Conservation (phyloP, 345 rosid genomes). For the Capsella bursapastoris region DNA sequence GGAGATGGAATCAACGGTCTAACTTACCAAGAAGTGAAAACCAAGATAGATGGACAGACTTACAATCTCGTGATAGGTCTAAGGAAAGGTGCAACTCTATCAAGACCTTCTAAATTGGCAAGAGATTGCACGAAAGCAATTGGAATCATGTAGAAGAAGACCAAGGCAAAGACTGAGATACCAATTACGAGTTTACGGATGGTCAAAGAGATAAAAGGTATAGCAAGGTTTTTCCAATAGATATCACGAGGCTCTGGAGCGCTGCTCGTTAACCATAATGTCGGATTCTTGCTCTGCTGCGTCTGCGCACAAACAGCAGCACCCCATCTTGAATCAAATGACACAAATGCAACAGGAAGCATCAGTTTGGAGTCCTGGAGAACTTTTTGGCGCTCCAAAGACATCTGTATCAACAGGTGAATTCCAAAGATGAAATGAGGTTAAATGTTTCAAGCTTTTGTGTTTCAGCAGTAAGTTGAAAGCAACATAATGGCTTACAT, state of each 20-base stretch:
- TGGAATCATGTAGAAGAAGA: slow-evolving; percentile 99
- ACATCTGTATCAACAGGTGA: slow-evolving; percentile 56
- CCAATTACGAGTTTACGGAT: slow-evolving; percentile 78
- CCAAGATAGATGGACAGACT: slow-evolving; percentile 45
- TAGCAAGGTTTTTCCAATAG: slow-evolving; percentile 91
- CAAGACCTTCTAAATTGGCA: slow-evolving; percentile 93
- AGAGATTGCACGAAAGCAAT: slow-evolving; percentile 98
- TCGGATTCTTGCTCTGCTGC: slow-evolving; percentile 92
- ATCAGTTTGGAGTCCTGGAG: slow-evolving; percentile 69
- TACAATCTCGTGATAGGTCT: slow-evolving; percentile 91
- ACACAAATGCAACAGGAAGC: slow-evolving; percentile 85
- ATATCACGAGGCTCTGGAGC: slow-evolving; percentile 98
- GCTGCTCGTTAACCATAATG: slow-evolving; percentile 87
- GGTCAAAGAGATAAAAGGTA: slow-evolving; percentile 86
- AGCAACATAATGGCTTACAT: slow-evolving; percentile 50
- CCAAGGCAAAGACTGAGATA: slow-evolving; percentile 74
- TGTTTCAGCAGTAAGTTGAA: not conserved
- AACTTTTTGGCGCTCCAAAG: slow-evolving; percentile 72
- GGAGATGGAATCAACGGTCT: slow-evolving; percentile 25
- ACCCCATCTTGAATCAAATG: slow-evolving; percentile 95
- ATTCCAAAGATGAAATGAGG: slow-evolving; percentile 1
- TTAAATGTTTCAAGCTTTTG: not conserved
- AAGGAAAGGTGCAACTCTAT: slow-evolving; percentile 90
- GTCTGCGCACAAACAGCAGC: slow-evolving; percentile 99
- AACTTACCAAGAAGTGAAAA: not conserved